Percentiles rank a stretch among this genome's conserved stretches.
These are phyloP conservation scores for Lentinus tigrinus DNA, from an alignment of 768 basidiomycete genomes.

Conservation along the genomic window DNA sequence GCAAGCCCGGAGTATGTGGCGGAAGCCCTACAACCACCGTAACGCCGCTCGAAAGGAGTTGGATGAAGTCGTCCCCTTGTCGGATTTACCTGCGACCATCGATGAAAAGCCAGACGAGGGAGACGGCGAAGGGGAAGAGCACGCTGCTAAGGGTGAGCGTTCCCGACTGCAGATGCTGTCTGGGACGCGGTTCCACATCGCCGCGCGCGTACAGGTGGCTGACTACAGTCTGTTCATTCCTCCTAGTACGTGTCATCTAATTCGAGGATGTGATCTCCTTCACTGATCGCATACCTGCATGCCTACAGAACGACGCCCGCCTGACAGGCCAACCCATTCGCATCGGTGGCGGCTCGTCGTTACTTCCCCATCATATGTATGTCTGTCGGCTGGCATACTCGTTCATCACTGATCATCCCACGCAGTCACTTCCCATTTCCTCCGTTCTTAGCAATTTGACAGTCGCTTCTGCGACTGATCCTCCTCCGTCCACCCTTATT, in stretches of 20 bases:
- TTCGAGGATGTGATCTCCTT: background rate
- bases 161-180: conserved; percentile 6
- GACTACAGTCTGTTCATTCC: conserved; percentile 47
- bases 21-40: conserved; percentile 40
- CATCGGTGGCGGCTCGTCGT: conserved; percentile 49
- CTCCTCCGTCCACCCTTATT: conserved; percentile 35
- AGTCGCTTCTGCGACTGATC: conserved; percentile 37
- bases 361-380: conserved; percentile 47
- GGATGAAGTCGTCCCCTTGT: conserved; percentile 26
- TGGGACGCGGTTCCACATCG: conserved; percentile 47
- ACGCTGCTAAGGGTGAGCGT: background rate
- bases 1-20: conserved; percentile 27
- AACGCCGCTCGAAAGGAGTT: conserved; percentile 39
- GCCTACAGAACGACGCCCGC: conserved; percentile 33
- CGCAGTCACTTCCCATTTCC: conserved; percentile 35
- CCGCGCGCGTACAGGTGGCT: conserved; percentile 39
- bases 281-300: background rate
- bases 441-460: conserved; percentile 33
- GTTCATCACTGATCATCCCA: background rate
- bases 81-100: background rate
- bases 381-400: conserved; percentile 16
- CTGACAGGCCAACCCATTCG: conserved; percentile 28
- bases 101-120: background rate
- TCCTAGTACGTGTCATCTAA: conserved; percentile 30
- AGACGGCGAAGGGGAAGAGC: background rate